These are phyloP conservation scores for Stephanodiscus minutulus DNA, from an alignment of 108 stramenopile species.

Conservation along the genomic window DNA sequence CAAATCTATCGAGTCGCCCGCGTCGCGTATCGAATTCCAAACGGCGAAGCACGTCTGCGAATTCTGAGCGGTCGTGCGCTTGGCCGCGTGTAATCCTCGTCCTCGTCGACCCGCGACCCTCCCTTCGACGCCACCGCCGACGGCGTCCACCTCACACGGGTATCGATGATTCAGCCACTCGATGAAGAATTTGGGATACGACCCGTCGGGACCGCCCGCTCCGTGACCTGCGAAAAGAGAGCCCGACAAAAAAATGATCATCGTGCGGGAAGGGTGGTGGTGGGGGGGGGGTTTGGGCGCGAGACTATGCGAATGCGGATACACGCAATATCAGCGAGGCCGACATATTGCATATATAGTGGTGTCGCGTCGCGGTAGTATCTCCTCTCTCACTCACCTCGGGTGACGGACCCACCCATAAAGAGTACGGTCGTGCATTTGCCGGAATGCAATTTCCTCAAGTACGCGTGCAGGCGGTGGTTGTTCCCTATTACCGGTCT, in stretches of 20 bases:
- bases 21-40: constrained; percentile 22
- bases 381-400: too few species aligned
- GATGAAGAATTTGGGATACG: constrained; percentile 38
- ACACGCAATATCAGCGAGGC: too few species aligned
- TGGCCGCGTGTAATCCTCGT: constrained; percentile 12
- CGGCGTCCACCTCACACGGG: constrained; percentile 11
- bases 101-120: neutral
- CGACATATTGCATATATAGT: too few species aligned
- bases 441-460: constrained; percentile 24
- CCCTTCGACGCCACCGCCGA: constrained; percentile 3
- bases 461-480: constrained; percentile 31
- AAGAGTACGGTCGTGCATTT: constrained; percentile 40
- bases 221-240: too few species aligned
- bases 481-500: constrained; percentile 44
- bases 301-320: too few species aligned
- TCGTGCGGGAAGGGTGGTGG: too few species aligned
- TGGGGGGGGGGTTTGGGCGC: too few species aligned
- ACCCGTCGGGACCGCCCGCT: constrained; percentile 17
- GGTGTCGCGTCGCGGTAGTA: too few species aligned
- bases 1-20: constrained; percentile 26
- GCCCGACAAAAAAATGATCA: too few species aligned
- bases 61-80: constrained; percentile 20
- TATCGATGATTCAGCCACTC: constrained; percentile 38
- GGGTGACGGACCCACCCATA: constrained; percentile 27
- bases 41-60: constrained; percentile 26